phyloP scores from a whole-genome alignment of 139 green algal species.

The Yamagishiella unicocca region DNA sequence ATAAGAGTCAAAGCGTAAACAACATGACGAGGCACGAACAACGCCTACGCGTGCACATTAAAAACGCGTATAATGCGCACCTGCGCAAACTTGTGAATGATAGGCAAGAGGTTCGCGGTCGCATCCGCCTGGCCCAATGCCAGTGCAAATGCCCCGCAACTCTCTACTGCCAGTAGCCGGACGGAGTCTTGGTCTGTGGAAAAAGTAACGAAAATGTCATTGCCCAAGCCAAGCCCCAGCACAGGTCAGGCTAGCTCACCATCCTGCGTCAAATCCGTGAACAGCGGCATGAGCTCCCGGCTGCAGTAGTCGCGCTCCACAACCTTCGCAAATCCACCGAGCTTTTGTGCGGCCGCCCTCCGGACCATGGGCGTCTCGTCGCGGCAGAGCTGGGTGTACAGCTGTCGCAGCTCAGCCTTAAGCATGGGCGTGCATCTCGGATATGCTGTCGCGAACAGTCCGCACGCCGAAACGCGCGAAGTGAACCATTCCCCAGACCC shows the following conservation, averaged over 20 bases:
- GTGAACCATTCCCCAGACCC: slow-evolving; percentile 97
- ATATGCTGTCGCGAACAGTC: slow-evolving; percentile 93
- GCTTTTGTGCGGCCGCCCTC: slow-evolving; percentile 88
- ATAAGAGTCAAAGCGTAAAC: neutral
- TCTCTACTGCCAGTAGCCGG: slow-evolving; percentile 94
- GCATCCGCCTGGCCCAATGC: slow-evolving; percentile 84
- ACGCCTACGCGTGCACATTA: neutral
- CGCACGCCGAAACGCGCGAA: slow-evolving; percentile 91
- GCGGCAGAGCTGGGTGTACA: slow-evolving; percentile 88
- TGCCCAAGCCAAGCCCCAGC: no score
- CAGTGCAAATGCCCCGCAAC: slow-evolving; percentile 86
- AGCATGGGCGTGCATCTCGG: slow-evolving; percentile 51
- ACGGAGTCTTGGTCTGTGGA: slow-evolving; percentile 97
- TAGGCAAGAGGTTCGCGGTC: slow-evolving; percentile 81
- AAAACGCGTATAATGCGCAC: slow-evolving; percentile 53
- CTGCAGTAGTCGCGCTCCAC: slow-evolving; percentile 85
- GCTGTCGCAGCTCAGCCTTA: slow-evolving; percentile 79
- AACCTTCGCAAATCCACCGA: slow-evolving; percentile 87
- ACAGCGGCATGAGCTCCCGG: slow-evolving; percentile 90
- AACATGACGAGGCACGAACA: neutral
- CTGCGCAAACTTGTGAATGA: slow-evolving; percentile 91
- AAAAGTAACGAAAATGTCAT: neutral
- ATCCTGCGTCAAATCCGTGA: slow-evolving; percentile 91
- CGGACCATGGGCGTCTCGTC: slow-evolving; percentile 99
- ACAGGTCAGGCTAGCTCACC: slow-evolving; percentile 78